Evolutionary conservation across 345 rosid species (phyloP), one percentile per base, ranked within the genome.

Genomic region (Arabis hirsuta): DNA sequence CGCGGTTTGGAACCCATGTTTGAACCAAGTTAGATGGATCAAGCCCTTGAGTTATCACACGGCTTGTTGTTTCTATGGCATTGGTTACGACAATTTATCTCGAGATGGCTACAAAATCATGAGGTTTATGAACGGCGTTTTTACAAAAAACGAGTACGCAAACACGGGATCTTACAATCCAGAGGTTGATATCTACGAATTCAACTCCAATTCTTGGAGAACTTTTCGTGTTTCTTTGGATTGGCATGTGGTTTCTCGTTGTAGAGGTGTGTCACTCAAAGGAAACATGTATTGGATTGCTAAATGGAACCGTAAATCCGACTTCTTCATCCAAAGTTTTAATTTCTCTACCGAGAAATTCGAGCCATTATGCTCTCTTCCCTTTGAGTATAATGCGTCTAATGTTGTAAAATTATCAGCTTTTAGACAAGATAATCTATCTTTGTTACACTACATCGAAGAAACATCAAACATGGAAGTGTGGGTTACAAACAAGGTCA

Each of bases 261-360:
- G 76, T 53, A 62, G 29, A 72, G 62, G 62, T 32, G 55, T 54
- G 46, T 72, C 69, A 32, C 55, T 62, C 53, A 6, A 9, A 44
- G 76, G 69, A 72, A 53, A 53, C 69, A 72, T 72, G 76, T 72
- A 62, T 53, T 72, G 76, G 69, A 11, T 72, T 62, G 62, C 69
- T 62, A n/a, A 10, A 54, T 22, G 69, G 76, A 62, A 12, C 7
- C 0, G 1, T 7, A 50, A 62, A 32, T 12, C 55, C 4, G 44
- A 7, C 3, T 53, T 53, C 2, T 53, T 62, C 55, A 54, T 62
- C 55, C 63, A 72, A 62, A 16, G 47, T 31, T 72, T 62, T 32
- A 53, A 44, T 26, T 72, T 72, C 39, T 62, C 69, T 7, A 31
- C 10, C 2, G 76, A 62, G 39, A 53, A 38, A 31, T 72, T 62